phyloP scores from a whole-genome alignment of 176 grass and related monocot genomes.

The Aegilops umbellulata region DNA sequence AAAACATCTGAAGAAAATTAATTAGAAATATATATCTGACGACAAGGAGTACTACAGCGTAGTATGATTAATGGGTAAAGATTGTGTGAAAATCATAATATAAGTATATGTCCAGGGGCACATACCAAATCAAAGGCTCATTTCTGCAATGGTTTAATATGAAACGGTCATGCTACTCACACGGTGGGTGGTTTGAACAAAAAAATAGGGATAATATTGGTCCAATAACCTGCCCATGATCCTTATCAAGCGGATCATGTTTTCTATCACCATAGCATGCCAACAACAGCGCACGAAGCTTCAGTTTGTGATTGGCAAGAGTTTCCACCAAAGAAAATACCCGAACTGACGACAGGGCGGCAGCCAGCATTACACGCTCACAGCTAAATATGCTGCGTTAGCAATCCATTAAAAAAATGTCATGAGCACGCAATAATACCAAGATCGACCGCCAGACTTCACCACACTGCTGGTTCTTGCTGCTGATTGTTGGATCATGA shows the following conservation, averaged over 20 bases:
- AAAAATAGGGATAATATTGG: not conserved
- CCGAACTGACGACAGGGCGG: not conserved
- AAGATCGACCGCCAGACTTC: not conserved
- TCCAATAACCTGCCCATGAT: not conserved
- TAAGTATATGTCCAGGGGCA: not conserved
- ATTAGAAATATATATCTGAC: not conserved
- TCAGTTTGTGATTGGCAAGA: not conserved
- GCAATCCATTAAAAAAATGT: not conserved
- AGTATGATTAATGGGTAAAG: not conserved
- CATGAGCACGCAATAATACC: not conserved
- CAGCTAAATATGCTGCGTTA: not conserved
- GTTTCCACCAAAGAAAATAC: not conserved
- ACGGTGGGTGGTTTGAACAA: not conserved
- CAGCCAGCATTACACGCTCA: not conserved
- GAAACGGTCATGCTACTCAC: not conserved
- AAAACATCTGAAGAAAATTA: not conserved
- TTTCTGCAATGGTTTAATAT: not conserved
- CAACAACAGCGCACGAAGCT: not conserved
- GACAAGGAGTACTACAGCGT: not conserved
- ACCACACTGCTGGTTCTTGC: slow-evolving; percentile 10
- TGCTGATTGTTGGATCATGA: not conserved
- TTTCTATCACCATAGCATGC: not conserved
- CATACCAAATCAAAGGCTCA: not conserved
- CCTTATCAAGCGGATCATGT: not conserved
- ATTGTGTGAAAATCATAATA: not conserved